Base-by-base conservation (phyloP, 192 early-diverging fungal species). In the Cladochytrium replicatum region DNA sequence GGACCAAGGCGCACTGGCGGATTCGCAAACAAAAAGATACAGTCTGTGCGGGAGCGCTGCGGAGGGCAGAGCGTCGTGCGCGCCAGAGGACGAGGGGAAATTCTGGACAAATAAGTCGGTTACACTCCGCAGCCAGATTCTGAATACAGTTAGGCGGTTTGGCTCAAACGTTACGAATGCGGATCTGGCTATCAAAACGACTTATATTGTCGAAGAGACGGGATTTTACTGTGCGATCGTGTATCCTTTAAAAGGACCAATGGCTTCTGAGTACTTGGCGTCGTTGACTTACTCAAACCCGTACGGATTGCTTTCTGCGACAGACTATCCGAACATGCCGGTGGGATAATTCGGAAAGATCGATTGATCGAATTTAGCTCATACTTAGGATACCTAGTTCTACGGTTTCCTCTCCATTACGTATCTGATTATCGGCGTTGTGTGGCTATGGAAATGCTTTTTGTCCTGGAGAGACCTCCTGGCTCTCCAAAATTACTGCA, bases 401-500 rank as follows among this genome's bases (percentile, higher is more conserved):
- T 92, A 88, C 57, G 83, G 86, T 21, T 42, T 72, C 2, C 69
- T 91, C 27, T 78, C 77, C 15, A 52, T 88, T 17, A 64, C 79
- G 11, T 98, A 98, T 48, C 55, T 86, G 7, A 30, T 60, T 8
- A 77, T 98, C 43, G 85, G 83, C 11, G 27, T 81, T 3, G 58
- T 69, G 3, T 98, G 95, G 95, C 77, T 80, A 55, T 54, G 81
- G 17, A 65, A 84, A 40, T 85, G 81, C 9, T 86, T 83, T 43
- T 64, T 78, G 28, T 75, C 88, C 57, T 91, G 93, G 86, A 61
- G 71, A 4, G 95, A 96, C 58, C 82, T 98, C 51, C 58, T 98
- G 53, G 81, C 82, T 9, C 78, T 98, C 7, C 95, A 98, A 69
- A 85, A 93, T 59, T 90, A 87, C 60, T 79, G 94, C 8, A 81